Base-by-base conservation (phyloP, 225 moss, liverwort and hornwort species). In the Straminergon stramineum region DNA sequence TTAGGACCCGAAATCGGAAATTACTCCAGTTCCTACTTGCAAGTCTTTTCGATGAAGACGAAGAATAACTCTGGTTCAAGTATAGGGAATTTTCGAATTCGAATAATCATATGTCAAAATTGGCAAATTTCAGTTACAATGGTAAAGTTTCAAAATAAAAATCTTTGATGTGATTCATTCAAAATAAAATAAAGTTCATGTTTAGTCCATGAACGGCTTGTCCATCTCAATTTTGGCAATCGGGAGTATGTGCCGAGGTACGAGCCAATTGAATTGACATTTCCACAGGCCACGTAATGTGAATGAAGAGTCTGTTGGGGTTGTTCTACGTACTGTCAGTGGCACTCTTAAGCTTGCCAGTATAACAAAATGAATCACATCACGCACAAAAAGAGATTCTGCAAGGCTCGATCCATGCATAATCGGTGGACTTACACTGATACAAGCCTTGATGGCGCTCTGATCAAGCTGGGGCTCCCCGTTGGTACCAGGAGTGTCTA, bases 401-500 rank as follows among this genome's bases (percentile, higher is more conserved):
- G 20, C 77, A 87, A 9, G 14, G 45, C 23, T 64, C 45, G 45
- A 45, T 45, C n/a, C 18, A 28, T 53, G 70, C 64, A 32, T 8
- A 18, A 32, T 58, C 28, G 37, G 34, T 52, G 31, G 3, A 62
- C 35, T 68, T 89, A 91, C 94, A 75, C 24, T 89, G 45, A 93
- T 91, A 35, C 91, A 87, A 71, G 90, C 93, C 84, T 93, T 94
- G 81, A 93, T 92, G 7, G 94, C 87, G 61, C 67, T 60, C 12
- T 86, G 84, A 63, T 94, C 88, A 27, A 94, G 89, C 26, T 93
- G 89, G 34, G 88, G 80, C 77, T 86, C 92, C 14, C 89, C 94
- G 13, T 90, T 84, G 10, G 71, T 69, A 22, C 89, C 93, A 3
- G 91, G 89, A 66, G 88, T 85, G 74, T 91, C 83, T 1, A 93